Evolutionary conservation across 129 eudicot species (phyloP), one percentile per base, ranked within the genome.

Genomic region (Ambrosia artemisiifolia): DNA sequence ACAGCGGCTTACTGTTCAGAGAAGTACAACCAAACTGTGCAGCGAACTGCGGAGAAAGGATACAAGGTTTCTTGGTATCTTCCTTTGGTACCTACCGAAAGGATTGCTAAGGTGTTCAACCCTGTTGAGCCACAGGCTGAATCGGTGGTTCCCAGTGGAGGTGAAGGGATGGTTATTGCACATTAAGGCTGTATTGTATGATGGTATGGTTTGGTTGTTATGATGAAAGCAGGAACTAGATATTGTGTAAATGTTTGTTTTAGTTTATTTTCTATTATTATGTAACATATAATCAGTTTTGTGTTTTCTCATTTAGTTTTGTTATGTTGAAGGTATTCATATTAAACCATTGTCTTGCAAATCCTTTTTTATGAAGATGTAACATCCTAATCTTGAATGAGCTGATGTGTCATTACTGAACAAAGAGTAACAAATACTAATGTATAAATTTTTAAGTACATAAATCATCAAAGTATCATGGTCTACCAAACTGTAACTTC

Each of bases 21-120:
- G 62, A 86, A 70, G 81, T 89, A 86, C 75, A 89, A 89, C 65
- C 82, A 82, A n/a, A 69, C 87, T 3, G 96, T 89, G 54, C 79
- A 65, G 28, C 30, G 48, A 24, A 69, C 87, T 5, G 79, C 85
- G 3, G 96, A 82, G 57, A 75, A 76, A 66, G 96, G 96, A 0
- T 86, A 86, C 83, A 79, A 40, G 82, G 87, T 86, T 36, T 83
- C 89, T 1, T 67, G 70, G 0, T 78, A 73, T 72, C 75, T 88
- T 5, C 96, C 96, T 0, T 63, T 88, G 73, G 88, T 88, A 11
- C 96, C 96, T 82, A 50, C 83, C 80, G n/a, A 75, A 38, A 38
- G 43, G 43, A 38, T 38, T 38, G 43, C 43, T 38, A 83, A 81
- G 80, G 84, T 82, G 6, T 83, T 88, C 32, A 79, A 67, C 67